Conservation (phyloP, 805 yeast species). For the Starmerella tilneyi region DNA sequence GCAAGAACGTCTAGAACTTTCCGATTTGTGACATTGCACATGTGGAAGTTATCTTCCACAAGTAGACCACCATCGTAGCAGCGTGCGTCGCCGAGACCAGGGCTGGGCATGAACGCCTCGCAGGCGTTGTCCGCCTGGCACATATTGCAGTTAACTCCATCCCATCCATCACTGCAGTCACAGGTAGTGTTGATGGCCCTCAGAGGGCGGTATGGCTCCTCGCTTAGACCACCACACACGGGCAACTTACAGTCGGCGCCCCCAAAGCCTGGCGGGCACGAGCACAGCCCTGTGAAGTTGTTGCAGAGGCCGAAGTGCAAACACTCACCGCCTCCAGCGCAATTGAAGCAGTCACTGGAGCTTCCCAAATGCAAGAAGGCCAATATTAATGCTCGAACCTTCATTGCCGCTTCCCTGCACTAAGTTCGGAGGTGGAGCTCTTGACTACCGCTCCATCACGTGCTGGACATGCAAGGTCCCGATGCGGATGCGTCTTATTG, state of each 20-base stretch:
- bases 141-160: conserved; percentile 82
- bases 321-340: conserved; percentile 81
- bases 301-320: conserved; percentile 86
- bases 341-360: conserved; percentile 59
- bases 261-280: conserved; percentile 85
- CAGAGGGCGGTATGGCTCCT: conserved; percentile 56
- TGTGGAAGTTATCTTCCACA: conserved; percentile 71
- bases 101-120: conserved; percentile 60
- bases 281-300: conserved; percentile 79
- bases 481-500: too few relatives aligned
- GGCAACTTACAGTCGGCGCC: conserved; percentile 89
- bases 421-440: too few relatives aligned
- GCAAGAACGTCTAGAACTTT: conserved; percentile 71
- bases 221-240: conserved; percentile 67
- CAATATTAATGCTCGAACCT: background rate
- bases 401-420: conserved; percentile 4
- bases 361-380: background rate
- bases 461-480: too few relatives aligned
- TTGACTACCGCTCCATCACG: too few relatives aligned
- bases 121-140: conserved; percentile 68
- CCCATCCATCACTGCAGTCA: conserved; percentile 78
- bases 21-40: conserved; percentile 84
- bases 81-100: conserved; percentile 68
- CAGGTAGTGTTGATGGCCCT: conserved; percentile 44
- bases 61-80: conserved; percentile 80